phyloP scores from a whole-genome alignment of 2,329 filamentous ascomycete genomes.

The Fusarium redolens region DNA sequence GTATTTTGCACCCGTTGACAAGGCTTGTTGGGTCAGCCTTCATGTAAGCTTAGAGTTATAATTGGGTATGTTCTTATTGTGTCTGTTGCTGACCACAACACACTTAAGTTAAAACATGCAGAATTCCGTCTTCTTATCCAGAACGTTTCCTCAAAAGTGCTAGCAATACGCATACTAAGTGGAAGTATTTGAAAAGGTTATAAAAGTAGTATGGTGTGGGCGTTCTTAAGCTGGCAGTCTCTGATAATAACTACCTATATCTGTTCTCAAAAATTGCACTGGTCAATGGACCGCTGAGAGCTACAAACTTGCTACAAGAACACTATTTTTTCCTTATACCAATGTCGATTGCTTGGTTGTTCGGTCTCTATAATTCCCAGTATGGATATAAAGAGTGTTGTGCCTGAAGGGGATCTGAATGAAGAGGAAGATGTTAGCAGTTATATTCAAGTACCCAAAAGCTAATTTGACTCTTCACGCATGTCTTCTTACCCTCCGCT shows the following conservation, averaged over 20 bases:
- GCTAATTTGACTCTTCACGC: too few species aligned
- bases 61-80: background rate
- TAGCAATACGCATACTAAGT: background rate
- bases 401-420: background rate
- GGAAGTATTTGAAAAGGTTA: background rate
- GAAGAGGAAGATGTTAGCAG: background rate
- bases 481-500: background rate
- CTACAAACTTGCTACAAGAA: too few species aligned
- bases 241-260: background rate
- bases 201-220: background rate
- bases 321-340: background rate
- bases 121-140: background rate
- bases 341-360: background rate
- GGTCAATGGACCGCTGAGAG: background rate
- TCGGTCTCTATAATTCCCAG: constrained; percentile 15
- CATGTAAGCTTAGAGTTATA: background rate
- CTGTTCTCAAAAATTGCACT: background rate
- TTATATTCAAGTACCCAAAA: too few species aligned
- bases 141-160: background rate
- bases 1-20: background rate
- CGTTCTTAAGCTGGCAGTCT: background rate
- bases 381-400: background rate
- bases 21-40: background rate
- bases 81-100: constrained; percentile 6
- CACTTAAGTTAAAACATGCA: background rate